Evolutionary conservation across 768 basidiomycete genomes (phyloP), one percentile per base, ranked within the genome.

Genomic region (Boletus fagicola): DNA sequence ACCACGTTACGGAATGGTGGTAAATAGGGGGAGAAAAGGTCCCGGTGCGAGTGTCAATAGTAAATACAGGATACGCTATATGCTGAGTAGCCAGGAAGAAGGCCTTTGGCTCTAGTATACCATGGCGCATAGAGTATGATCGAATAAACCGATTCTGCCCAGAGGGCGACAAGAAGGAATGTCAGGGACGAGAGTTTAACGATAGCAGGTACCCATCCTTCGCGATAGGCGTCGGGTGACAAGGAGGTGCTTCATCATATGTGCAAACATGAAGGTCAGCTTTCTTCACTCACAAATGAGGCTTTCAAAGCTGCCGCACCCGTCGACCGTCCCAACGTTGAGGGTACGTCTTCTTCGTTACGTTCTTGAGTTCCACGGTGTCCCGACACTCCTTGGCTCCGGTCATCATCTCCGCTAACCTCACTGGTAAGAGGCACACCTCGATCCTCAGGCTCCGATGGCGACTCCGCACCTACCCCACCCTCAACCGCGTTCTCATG

Each of bases 291-390:
- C n/a, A 26, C 44, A 24, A 51, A 45, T 5, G 53, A 39, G 30
- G 56, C 47, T 45, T 57, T 65, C 56, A 64, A 51, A 54, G 52
- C 57, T 39, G 64, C 51, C 18, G 48, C 42, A 35, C 72, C 70
- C 36, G 63, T 51, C 43, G 72, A 61, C 50, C 66, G 70, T 47
- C 70, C 68, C 40, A 71, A 42, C 3, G 70, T 72, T 3, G 62
- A 63, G 12, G 64, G 59, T 22, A 60, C 47, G 26, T 68, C 63
- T 49, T 66, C 65, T 33, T 67, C 60, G 43, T 49, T 51, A 33
- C 35, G 49, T 31, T 52, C 56, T 38, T 39, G 54, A 42, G 42
- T 28, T 45, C 61, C 56, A 51, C 44, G 24, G 18, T 35, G 47
- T n/a, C 48, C 52, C 18, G 28, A 51, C 46, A 44, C 61, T 46